Conservation (phyloP, 257 asterid genomes). For the Coffea canephora region DNA sequence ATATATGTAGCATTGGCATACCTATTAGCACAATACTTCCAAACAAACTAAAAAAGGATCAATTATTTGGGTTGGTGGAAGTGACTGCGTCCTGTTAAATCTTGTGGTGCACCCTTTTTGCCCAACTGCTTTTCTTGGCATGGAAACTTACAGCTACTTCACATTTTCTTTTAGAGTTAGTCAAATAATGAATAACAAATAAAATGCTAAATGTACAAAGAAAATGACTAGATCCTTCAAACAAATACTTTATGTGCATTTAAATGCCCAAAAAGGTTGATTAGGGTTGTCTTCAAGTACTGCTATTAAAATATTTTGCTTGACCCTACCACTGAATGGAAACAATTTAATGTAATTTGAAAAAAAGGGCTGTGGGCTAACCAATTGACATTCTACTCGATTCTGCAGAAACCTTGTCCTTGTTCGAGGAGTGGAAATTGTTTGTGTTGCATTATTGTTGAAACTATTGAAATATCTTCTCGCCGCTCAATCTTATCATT, state of each 20-base stretch:
- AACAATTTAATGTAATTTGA: neutral
- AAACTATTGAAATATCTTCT: neutral
- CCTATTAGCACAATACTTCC: no score
- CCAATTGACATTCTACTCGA: neutral
- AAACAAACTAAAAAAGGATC: no score
- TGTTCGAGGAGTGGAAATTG: no score
- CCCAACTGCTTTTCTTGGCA: no score
- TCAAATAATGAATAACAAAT: neutral
- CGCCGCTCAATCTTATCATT: neutral
- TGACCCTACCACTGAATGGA: slow-evolving; percentile 3
- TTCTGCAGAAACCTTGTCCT: neutral
- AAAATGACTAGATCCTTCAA: slow-evolving; percentile 1
- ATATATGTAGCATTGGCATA: no score
- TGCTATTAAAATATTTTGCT: neutral
- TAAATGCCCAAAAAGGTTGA: neutral
- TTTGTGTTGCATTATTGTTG: neutral
- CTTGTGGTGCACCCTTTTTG: no score
- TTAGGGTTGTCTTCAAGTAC: neutral
- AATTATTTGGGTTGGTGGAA: no score
- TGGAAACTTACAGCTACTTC: neutral
- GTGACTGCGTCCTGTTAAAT: no score
- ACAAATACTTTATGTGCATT: neutral
- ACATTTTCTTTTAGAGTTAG: neutral
- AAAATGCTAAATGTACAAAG: neutral
- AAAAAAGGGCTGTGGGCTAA: neutral